Conservation (phyloP, 306 rosid genomes). For the Acacia melanoxylon region DNA sequence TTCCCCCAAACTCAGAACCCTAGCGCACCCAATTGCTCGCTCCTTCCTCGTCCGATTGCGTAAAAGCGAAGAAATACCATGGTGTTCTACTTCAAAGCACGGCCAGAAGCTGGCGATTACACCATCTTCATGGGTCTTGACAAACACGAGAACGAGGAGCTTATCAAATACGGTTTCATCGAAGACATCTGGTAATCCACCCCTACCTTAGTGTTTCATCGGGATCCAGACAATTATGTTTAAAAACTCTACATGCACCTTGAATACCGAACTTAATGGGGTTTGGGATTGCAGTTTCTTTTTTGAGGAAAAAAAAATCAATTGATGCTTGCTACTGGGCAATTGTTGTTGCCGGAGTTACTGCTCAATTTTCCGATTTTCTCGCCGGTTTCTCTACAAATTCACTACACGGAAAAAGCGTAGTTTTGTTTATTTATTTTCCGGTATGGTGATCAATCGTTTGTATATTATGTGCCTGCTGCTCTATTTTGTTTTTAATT, state of each 20-base stretch:
- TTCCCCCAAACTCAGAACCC: slow-evolving; percentile 41
- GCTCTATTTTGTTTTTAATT: not conserved
- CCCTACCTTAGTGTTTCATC: not conserved
- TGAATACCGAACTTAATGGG: not conserved
- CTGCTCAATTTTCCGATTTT: slow-evolving; percentile 14
- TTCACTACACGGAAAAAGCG: not conserved
- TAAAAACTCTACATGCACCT: not conserved
- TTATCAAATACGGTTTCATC: slow-evolving; percentile 89
- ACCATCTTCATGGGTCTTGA: slow-evolving; percentile 99
- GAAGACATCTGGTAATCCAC: slow-evolving; percentile 84
- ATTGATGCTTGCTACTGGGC: not conserved
- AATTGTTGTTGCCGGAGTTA: not conserved
- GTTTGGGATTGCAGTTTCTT: not conserved
- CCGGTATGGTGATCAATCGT: not conserved
- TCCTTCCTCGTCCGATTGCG: slow-evolving; percentile 16
- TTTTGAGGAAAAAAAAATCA: not conserved
- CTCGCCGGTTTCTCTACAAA: not conserved
- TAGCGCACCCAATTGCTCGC: slow-evolving; percentile 13
- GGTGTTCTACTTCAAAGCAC: slow-evolving; percentile 99
- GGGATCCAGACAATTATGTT: not conserved
- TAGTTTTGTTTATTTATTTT: not conserved
- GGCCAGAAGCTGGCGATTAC: slow-evolving; percentile 92
- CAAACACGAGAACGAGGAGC: slow-evolving; percentile 97
- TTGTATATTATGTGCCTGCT: not conserved
- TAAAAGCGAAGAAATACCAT: slow-evolving; percentile 39